These are phyloP conservation scores for Nothopassalora personata DNA, from an alignment of 2,329 filamentous ascomycete species.

Conservation along the genomic window DNA sequence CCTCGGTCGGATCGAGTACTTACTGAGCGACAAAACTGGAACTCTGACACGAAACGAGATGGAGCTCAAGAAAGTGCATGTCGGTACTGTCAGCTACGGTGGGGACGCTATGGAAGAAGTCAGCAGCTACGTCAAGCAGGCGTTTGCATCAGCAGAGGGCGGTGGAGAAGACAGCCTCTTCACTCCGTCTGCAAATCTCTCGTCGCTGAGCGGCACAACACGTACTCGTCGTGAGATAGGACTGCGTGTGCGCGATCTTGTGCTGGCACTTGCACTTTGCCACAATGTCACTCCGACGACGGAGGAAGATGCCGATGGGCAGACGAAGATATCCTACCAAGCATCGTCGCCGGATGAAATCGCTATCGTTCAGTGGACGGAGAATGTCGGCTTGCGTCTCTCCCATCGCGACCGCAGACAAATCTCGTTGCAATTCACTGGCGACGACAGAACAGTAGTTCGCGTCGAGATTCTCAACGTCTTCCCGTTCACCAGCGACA, in stretches of 20 bases:
- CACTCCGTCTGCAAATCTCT: slow-evolving; percentile 67
- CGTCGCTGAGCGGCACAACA: slow-evolving; percentile 53
- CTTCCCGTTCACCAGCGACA: slow-evolving; percentile 96
- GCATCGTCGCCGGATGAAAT: slow-evolving; percentile 97
- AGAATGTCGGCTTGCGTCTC: slow-evolving; percentile 81
- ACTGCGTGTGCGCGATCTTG: slow-evolving; percentile 83
- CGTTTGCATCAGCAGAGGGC: slow-evolving; percentile 54
- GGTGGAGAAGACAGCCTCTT: slow-evolving; percentile 47
- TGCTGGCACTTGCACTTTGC: slow-evolving; percentile 85
- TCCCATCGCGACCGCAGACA: slow-evolving; percentile 79
- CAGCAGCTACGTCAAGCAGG: slow-evolving; percentile 74
- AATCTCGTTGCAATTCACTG: slow-evolving; percentile 74
- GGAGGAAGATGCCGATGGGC: slow-evolving; percentile 70
- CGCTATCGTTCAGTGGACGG: slow-evolving; percentile 93
- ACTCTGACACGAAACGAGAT: slow-evolving; percentile 81
- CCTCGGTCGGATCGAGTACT: slow-evolving; percentile 88
- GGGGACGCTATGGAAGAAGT: slow-evolving; percentile 99
- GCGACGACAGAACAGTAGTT: slow-evolving; percentile 68
- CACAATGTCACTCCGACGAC: slow-evolving; percentile 94
- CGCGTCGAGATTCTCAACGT: slow-evolving; percentile 85
- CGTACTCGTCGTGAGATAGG: slow-evolving; percentile 90
- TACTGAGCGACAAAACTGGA: slow-evolving; percentile 96
- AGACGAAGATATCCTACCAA: slow-evolving; percentile 78
- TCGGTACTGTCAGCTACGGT: slow-evolving; percentile 95
- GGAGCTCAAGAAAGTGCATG: slow-evolving; percentile 96